Evolutionary conservation across 2,329 filamentous ascomycete genomes (phyloP).

Genomic region (Dactylellina sp.): DNA sequence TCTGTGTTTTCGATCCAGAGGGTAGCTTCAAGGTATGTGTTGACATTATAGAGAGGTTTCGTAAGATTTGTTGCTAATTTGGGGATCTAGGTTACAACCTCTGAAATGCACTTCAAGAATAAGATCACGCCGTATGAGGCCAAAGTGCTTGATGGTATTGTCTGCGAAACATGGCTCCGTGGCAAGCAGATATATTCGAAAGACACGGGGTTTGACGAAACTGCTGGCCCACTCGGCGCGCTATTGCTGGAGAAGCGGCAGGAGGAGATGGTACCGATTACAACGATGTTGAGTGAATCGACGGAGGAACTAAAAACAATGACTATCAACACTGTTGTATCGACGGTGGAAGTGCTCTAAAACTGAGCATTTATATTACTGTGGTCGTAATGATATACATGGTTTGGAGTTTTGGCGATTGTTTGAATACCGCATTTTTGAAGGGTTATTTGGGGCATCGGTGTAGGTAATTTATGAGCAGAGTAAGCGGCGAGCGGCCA

Average conservation of each 20-base stretch:
- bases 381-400: not conserved
- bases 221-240: conserved; percentile 67
- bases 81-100: conserved; percentile 65
- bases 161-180: conserved; percentile 85
- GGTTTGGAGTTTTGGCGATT: conserved; percentile 21
- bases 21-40: conserved; percentile 78
- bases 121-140: conserved; percentile 92
- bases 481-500: not conserved
- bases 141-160: conserved; percentile 79
- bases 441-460: not conserved
- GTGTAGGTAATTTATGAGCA: not conserved
- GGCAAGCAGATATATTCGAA: conserved; percentile 78
- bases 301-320: conserved; percentile 21
- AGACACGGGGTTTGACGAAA: conserved; percentile 73
- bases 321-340: conserved; percentile 11
- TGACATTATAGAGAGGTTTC: not conserved
- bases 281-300: conserved; percentile 24
- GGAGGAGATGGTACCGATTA: conserved; percentile 42
- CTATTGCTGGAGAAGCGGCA: conserved; percentile 67
- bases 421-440: not conserved
- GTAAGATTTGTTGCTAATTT: conserved; percentile 6
- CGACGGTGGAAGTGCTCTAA: conserved; percentile 27
- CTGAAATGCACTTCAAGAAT: conserved; percentile 94
- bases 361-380: conserved; percentile 17
- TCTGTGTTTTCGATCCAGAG: conserved; percentile 91